Percentiles rank a stretch among this genome's conserved stretches.
phyloP scores from a whole-genome alignment of 768 basidiomycete species.

The Boletus bicolor region DNA sequence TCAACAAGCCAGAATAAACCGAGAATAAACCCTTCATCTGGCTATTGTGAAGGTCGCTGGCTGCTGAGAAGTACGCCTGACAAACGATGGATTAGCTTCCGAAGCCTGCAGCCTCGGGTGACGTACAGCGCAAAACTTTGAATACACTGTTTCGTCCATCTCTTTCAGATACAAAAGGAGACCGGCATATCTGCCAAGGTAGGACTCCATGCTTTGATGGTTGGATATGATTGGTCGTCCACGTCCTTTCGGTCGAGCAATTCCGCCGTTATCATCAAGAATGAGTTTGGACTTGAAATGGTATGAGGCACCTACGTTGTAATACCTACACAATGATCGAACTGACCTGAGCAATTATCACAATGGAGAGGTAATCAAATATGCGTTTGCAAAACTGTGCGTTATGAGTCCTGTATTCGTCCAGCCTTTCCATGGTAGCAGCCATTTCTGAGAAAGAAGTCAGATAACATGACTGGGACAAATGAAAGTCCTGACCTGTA shows the following conservation, averaged over 20 bases:
- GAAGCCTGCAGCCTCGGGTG: not conserved
- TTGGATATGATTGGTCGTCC: slow-evolving; percentile 48
- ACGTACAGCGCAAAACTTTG: slow-evolving; percentile 85
- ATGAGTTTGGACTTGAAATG: slow-evolving; percentile 59
- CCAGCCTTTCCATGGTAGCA: slow-evolving; percentile 90
- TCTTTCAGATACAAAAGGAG: slow-evolving; percentile 92
- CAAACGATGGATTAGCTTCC: slow-evolving; percentile 1
- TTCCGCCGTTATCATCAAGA: slow-evolving; percentile 58
- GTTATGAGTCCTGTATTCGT: slow-evolving; percentile 89
- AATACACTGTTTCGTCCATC: slow-evolving; percentile 89
- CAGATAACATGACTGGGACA: not conserved
- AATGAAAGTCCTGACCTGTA: slow-evolving; percentile 50
- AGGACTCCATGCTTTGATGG: slow-evolving; percentile 77
- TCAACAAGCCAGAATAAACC: slow-evolving; percentile 55
- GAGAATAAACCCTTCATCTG: slow-evolving; percentile 78
- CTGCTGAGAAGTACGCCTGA: slow-evolving; percentile 87
- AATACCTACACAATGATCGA: not conserved
- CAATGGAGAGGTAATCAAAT: slow-evolving; percentile 84
- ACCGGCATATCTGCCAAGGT: slow-evolving; percentile 85
- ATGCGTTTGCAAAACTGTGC: slow-evolving; percentile 91
- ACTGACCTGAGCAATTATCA: slow-evolving; percentile 85
- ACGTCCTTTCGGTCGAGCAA: slow-evolving; percentile 42
- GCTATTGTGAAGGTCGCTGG: slow-evolving; percentile 74
- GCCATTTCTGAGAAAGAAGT: slow-evolving; percentile 69
- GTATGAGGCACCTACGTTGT: slow-evolving; percentile 4